These are phyloP conservation scores for Hypoxylon trugodes DNA, from an alignment of 495 filamentous ascomycete species.

Conservation along the genomic window DNA sequence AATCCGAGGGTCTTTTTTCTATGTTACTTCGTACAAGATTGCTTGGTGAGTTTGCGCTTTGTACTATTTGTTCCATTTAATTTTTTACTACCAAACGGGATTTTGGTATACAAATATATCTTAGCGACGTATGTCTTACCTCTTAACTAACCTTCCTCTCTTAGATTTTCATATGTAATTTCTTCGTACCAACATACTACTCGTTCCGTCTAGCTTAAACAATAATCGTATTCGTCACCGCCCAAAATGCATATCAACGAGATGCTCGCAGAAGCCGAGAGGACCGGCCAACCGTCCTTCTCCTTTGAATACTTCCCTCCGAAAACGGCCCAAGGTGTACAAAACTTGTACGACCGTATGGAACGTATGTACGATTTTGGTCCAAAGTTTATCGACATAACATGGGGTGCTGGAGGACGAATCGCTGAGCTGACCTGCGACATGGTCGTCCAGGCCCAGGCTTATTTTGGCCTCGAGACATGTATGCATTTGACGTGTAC, in stretches of 20 bases:
- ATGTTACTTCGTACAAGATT: slow-evolving; percentile 18
- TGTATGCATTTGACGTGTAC: slow-evolving; percentile 99
- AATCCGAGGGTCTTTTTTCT: slow-evolving; percentile 10
- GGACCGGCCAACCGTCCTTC: slow-evolving; percentile 80
- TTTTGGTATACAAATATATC: no score
- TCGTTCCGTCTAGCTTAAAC: background rate
- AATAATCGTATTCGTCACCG: background rate
- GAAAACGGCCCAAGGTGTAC: slow-evolving; percentile 98
- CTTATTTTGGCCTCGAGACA: slow-evolving; percentile 95
- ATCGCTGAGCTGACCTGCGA: slow-evolving; percentile 92
- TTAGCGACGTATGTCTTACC: background rate
- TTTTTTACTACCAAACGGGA: no score
- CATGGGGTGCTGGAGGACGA: slow-evolving; percentile 96
- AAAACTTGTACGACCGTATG: slow-evolving; percentile 99
- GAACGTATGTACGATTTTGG: slow-evolving; percentile 97
- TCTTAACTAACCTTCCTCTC: slow-evolving; percentile 2
- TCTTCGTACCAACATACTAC: background rate
- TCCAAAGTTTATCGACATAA: slow-evolving; percentile 96
- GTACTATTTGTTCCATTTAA: background rate
- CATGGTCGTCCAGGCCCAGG: slow-evolving; percentile 97
- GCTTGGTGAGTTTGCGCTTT: slow-evolving; percentile 27
- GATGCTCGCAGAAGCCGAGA: slow-evolving; percentile 85
- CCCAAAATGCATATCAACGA: slow-evolving; percentile 83
- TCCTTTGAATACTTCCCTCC: slow-evolving; percentile 99
- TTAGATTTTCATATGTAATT: slow-evolving; percentile 29